Conservation (phyloP, 345 rosid species). For the Eutrema heterophyllum region DNA sequence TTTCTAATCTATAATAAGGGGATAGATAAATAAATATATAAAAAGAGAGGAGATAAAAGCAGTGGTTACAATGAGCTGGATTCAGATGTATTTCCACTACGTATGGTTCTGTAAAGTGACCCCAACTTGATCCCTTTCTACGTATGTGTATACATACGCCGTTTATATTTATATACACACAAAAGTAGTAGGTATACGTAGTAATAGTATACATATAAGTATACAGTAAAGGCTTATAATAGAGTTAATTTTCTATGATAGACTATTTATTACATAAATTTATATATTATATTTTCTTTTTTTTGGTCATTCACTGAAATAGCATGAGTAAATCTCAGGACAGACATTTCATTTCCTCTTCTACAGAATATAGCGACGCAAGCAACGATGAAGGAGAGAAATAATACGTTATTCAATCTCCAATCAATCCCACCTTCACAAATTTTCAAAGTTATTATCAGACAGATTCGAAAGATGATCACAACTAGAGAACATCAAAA, state of each 20-base stretch:
- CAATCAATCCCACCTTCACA: too few relatives aligned
- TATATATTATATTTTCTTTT: too few relatives aligned
- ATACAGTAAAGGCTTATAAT: neutral
- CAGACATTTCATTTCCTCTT: too few relatives aligned
- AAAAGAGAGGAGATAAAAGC: conserved; percentile 12
- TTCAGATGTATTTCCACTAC: conserved; percentile 34
- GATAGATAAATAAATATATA: neutral
- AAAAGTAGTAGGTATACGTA: neutral
- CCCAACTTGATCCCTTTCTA: conserved; percentile 30
- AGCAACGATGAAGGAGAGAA: too few relatives aligned
- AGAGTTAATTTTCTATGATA: neutral
- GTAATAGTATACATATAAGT: neutral
- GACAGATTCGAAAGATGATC: too few relatives aligned
- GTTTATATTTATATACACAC: neutral
- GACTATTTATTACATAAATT: neutral
- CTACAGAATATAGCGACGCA: too few relatives aligned
- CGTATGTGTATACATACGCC: conserved; percentile 14
- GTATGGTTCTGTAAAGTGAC: conserved; percentile 34
- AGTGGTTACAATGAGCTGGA: conserved; percentile 40
- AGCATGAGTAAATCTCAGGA: too few relatives aligned
- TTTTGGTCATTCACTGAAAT: too few relatives aligned
- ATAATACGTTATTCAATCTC: too few relatives aligned
- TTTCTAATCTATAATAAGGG: neutral
- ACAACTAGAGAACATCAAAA: too few relatives aligned
- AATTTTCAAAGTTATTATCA: too few relatives aligned